phyloP scores from a whole-genome alignment of 257 asterid genomes.

The Voacanga thouarsii region DNA sequence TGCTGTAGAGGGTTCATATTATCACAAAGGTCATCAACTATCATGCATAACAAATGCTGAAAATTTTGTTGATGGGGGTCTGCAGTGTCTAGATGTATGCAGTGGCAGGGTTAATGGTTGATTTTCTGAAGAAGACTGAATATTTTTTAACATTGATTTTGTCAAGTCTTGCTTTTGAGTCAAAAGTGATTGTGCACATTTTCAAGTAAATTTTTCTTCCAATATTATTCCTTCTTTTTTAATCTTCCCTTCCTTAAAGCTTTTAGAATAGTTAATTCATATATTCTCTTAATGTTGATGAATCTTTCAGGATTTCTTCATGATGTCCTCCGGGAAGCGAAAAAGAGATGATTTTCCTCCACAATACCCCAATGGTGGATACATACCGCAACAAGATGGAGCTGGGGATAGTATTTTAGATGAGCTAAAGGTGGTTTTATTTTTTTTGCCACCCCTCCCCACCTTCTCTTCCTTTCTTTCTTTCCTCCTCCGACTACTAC shows the following conservation, averaged over 20 bases:
- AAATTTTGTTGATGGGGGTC: neutral
- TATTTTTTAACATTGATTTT: neutral
- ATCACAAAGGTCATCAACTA: neutral
- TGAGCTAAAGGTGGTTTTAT: constrained; percentile 48
- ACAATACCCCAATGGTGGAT: constrained; percentile 63
- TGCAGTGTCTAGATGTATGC: neutral
- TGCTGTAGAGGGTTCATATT: neutral
- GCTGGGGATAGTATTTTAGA: constrained; percentile 56
- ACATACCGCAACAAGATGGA: constrained; percentile 98
- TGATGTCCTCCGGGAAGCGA: constrained; percentile 66
- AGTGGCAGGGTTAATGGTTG: neutral
- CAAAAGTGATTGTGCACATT: neutral
- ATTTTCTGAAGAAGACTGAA: neutral
- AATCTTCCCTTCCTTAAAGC: no score
- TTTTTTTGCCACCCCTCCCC: no score
- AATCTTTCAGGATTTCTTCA: constrained; percentile 70
- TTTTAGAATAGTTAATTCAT: neutral
- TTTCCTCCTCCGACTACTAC: neutral
- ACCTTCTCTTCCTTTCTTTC: no score
- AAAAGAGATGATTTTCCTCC: constrained; percentile 77
- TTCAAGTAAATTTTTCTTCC: neutral
- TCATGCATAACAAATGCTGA: neutral
- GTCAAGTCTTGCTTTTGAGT: neutral
- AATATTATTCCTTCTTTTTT: neutral
- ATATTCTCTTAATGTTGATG: constrained; percentile 6